Evolutionary conservation across 1,284 basidiomycete genomes (phyloP), one percentile per base, ranked within the genome.

Genomic region (Sphagnurus paluster): DNA sequence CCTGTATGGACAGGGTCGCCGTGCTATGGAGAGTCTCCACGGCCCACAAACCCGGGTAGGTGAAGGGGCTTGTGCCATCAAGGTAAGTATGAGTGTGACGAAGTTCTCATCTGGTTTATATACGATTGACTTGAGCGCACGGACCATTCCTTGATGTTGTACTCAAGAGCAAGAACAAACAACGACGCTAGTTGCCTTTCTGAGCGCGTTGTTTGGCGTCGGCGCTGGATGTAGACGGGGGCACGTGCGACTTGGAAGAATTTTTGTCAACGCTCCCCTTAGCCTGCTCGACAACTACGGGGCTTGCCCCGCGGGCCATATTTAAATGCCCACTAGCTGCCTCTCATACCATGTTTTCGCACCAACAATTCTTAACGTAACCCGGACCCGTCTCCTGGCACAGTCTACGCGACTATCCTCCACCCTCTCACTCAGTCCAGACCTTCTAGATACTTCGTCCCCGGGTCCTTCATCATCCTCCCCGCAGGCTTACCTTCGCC

Each of bases 1-100:
- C 66, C 71, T 77, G 72, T 56, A 58, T 66, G 79, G 78, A 81
- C 78, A 80, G 59, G 79, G 79, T 82, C 79, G 80, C 79, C 80
- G 79, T 82, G 80, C 79, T 79, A 82, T 81, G 79, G 71, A 72
- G 72, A 55, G 56, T 62, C 52, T 65, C 64, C 65, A 68, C 61
- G 55, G 61, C 67, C 70, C 68, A 68, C 56, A 72, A 63, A 58
- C 66, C 66, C 69, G 52, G 61, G 61, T 65, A 59, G 23, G 14
- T 69, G 70, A 71, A 70, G 66, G 69, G 56, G 59, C 56, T 53
- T 67, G 59, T 68, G 67, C 69, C 69, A 70, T 70, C 68, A 71
- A 71, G 69, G 68, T 71, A 71, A 71, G 69, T 70, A 70, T 70
- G 65, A 68, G 36, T 62, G 39, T 36, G 32, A 11, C 2, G 2